Evolutionary conservation across 2,329 filamentous ascomycete genomes (phyloP).

Genomic region (Elsinoe australis): DNA sequence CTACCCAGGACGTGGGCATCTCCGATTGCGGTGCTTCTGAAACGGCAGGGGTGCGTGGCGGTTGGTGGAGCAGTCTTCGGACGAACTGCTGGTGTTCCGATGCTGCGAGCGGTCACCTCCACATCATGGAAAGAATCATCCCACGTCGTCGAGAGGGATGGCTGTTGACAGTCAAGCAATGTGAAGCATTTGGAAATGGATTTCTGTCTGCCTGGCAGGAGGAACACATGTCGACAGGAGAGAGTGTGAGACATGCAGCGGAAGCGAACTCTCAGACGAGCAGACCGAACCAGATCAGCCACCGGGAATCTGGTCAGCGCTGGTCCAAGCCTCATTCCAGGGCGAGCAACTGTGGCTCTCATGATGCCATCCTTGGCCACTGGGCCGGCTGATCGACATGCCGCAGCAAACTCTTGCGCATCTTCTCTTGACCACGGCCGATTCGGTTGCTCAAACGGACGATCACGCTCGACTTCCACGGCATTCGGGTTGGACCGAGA

Average conservation of each 20-base stretch:
- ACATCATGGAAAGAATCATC: not conserved
- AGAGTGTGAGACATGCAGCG: not conserved
- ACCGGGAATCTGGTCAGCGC: too few species aligned
- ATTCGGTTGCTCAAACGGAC: slow-evolving; percentile 3
- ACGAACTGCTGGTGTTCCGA: slow-evolving; percentile 10
- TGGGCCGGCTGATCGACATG: not conserved
- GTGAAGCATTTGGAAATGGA: not conserved
- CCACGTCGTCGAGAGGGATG: not conserved
- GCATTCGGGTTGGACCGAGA: not conserved
- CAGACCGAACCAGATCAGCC: slow-evolving; percentile 9
- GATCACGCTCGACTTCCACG: not conserved
- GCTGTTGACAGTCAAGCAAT: not conserved
- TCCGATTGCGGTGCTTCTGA: slow-evolving; percentile 3
- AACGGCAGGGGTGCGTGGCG: not conserved
- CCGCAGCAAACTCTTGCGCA: not conserved
- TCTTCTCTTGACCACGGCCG: slow-evolving; percentile 10
- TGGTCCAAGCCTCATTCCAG: too few species aligned
- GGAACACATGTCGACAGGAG: not conserved
- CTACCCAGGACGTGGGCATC: not conserved
- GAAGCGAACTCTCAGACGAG: not conserved
- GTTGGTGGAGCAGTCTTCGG: slow-evolving; percentile 1
- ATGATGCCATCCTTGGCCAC: not conserved
- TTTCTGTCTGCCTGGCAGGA: not conserved
- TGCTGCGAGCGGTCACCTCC: slow-evolving; percentile 1
- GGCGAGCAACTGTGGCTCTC: not conserved